Base-by-base conservation (phyloP, 768 basidiomycete species). In the Phylloporus rhodoxanthus region DNA sequence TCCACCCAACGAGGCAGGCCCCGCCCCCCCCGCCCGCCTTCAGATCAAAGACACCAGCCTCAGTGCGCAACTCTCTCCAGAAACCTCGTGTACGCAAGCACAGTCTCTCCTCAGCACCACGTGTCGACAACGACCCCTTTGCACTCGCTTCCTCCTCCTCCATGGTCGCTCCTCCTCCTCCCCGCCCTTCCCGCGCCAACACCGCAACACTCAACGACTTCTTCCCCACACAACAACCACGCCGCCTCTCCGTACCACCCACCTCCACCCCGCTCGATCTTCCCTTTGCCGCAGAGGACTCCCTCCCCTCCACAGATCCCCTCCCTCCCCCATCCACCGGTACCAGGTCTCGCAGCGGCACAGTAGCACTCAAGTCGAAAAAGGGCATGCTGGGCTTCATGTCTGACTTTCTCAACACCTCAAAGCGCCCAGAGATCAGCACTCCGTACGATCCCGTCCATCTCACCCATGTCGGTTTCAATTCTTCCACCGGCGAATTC, bases 371-470 rank as follows among this genome's bases (percentile, higher is more conserved):
- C 19, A 77, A 76, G 52, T 68, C 73, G 14, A 77, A 77, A 66
- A 86, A 84, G 69, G 81, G 86, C 54, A 80, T 89, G 64, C 60
- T 77, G 20, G 72, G 70, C 26, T 75, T 77, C 66, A 76, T 90
- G 61, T 78, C 85, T 34, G 83, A 89, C 63, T 83, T 91, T 58
- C 83, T 91, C 68, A 84, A 78, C 63, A 75, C 79, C 48, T 77
- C 78, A 33, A 91, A 88, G 59, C 80, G 86, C 11, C 82, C 80
- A 13, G 92, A 95, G 70, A 98, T 99, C 75, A 92, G 90, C 66
- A 94, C 93, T 0, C 96, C 96, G 0, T 98, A 95, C 67, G 96
- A 99, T 70, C 96, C 96, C 28, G 95, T 98, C 33, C 95, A 98
- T 73, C 86, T 99, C 62, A 98, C 96, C 3, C 96, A 99, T 66